Conservation (phyloP, 2,329 filamentous ascomycete species). For the Cordyceps sp. region DNA sequence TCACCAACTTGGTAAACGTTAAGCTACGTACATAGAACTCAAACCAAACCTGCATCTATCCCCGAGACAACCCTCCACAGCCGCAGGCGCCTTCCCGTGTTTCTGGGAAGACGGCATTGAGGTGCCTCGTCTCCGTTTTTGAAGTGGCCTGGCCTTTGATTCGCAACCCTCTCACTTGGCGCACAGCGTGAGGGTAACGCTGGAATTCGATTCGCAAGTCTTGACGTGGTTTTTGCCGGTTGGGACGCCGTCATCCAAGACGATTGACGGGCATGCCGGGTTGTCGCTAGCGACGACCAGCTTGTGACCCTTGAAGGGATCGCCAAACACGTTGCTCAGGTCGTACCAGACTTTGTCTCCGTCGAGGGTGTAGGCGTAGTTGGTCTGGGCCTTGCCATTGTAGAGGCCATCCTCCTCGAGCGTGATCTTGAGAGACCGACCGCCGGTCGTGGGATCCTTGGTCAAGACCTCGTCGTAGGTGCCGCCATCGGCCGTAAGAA, state of each 20-base stretch:
- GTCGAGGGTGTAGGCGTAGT: constrained; percentile 22
- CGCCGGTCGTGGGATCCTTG: constrained; percentile 19
- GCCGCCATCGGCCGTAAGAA: constrained; percentile 11
- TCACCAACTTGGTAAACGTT: too few relatives aligned
- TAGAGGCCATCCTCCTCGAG: constrained; percentile 16
- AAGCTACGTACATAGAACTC: too few relatives aligned
- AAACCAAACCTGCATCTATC: too few relatives aligned
- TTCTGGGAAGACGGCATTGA: too few relatives aligned
- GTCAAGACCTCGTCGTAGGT: constrained; percentile 16
- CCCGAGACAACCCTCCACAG: too few relatives aligned
- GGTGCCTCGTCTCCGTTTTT: too few relatives aligned
- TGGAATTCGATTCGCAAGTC: constrained; percentile 13
- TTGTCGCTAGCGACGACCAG: constrained; percentile 13
- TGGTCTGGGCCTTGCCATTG: constrained; percentile 21
- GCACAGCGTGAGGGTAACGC: constrained; percentile 20
- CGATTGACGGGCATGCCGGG: constrained; percentile 15
- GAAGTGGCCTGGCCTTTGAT: too few relatives aligned
- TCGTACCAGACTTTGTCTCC: constrained; percentile 20
- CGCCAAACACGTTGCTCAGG: constrained; percentile 22
- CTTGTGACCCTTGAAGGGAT: constrained; percentile 17
- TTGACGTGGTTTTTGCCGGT: constrained; percentile 21
- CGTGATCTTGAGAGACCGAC: constrained; percentile 22
- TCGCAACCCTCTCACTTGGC: too few relatives aligned
- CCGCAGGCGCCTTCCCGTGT: too few relatives aligned
- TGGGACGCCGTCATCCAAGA: constrained; percentile 17